Conservation (phyloP, 1,284 basidiomycete genomes). For the Bondarzewia mesenterica region DNA sequence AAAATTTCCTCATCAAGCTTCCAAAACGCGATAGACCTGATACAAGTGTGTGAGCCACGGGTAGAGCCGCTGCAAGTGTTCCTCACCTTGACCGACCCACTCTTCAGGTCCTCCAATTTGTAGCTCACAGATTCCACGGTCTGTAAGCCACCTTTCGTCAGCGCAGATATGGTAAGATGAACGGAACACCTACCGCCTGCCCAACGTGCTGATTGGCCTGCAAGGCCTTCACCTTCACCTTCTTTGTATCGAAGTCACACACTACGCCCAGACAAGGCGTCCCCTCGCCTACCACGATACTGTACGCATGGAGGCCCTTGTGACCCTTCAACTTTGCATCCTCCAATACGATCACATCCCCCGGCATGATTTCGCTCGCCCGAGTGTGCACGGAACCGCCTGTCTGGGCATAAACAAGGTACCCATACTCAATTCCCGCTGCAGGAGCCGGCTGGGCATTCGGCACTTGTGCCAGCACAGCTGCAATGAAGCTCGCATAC, state of each 20-base stretch:
- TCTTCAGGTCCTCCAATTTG: slow-evolving; percentile 84
- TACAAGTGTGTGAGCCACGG: not conserved
- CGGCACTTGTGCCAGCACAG: slow-evolving; percentile 54
- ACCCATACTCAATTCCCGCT: slow-evolving; percentile 47
- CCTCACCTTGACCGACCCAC: slow-evolving; percentile 66
- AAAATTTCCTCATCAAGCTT: not conserved
- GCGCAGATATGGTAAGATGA: slow-evolving; percentile 11
- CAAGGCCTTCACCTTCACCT: slow-evolving; percentile 75
- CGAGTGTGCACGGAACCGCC: slow-evolving; percentile 60
- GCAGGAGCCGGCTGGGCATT: slow-evolving; percentile 33
- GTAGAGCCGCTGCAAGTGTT: not conserved
- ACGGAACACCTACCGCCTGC: slow-evolving; percentile 45
- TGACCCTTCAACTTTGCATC: slow-evolving; percentile 86
- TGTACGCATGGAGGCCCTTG: slow-evolving; percentile 73
- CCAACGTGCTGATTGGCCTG: slow-evolving; percentile 78
- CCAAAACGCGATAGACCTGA: slow-evolving; percentile 6
- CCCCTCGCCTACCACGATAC: slow-evolving; percentile 42
- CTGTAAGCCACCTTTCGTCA: slow-evolving; percentile 24
- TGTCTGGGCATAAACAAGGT: slow-evolving; percentile 69
- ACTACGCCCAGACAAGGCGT: slow-evolving; percentile 70
- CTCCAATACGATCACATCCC: slow-evolving; percentile 71
- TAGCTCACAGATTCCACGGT: slow-evolving; percentile 79
- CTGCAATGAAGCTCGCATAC: slow-evolving; percentile 67
- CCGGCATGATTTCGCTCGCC: slow-evolving; percentile 75
- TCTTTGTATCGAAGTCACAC: slow-evolving; percentile 77